Conservation (phyloP, 1,284 basidiomycete species). For the Cerioporus squamosus region DNA sequence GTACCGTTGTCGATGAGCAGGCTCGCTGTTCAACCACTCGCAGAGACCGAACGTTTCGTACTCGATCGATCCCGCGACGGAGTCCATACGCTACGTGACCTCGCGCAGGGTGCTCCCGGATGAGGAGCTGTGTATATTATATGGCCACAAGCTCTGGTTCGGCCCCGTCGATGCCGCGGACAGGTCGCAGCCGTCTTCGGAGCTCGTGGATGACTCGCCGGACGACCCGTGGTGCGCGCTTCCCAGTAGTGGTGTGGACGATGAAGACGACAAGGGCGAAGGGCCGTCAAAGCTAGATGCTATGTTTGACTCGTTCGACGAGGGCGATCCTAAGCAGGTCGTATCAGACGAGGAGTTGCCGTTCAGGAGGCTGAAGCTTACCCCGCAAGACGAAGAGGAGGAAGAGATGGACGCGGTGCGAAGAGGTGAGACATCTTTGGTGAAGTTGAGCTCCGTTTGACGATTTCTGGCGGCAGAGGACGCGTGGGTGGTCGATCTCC, state of each 20-base stretch:
- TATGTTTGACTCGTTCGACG: no score
- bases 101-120: slow-evolving; percentile 53
- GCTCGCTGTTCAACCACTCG: slow-evolving; percentile 84
- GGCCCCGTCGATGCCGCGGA: slow-evolving; percentile 39
- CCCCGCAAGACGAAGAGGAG: slow-evolving; percentile 60
- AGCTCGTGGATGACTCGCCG: slow-evolving; percentile 9
- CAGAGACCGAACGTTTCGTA: slow-evolving; percentile 75
- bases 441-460: not conserved
- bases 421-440: slow-evolving; percentile 48
- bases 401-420: slow-evolving; percentile 56
- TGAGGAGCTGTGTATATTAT: slow-evolving; percentile 84
- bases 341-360: slow-evolving; percentile 62
- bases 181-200: not conserved
- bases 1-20: slow-evolving; percentile 45
- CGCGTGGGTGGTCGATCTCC: slow-evolving; percentile 89
- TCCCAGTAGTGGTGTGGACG: slow-evolving; percentile 12
- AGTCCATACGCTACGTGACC: slow-evolving; percentile 73
- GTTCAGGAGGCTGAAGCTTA: slow-evolving; percentile 60
- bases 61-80: slow-evolving; percentile 51
- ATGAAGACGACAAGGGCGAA: no score
- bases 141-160: slow-evolving; percentile 74
- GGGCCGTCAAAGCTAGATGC: no score
- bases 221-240: slow-evolving; percentile 55
- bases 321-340: slow-evolving; percentile 39
- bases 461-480: slow-evolving; percentile 38